Conservation (phyloP, 345 rosid genomes). For the Eucalyptus victrix region DNA sequence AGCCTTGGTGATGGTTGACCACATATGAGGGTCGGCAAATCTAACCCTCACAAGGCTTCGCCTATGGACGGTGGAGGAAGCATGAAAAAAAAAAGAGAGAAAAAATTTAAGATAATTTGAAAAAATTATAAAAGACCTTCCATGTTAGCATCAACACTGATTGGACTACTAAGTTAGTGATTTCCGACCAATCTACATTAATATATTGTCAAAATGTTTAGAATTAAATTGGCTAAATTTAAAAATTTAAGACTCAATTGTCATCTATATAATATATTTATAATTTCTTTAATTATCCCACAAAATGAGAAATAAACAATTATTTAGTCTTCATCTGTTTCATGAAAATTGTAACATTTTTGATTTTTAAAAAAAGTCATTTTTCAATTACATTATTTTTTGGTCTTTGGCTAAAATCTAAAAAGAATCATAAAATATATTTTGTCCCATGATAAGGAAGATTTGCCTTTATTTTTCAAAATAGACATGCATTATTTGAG, state of each 20-base stretch:
- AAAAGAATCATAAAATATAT: too few relatives aligned
- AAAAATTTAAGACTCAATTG: too few relatives aligned
- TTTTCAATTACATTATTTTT: too few relatives aligned
- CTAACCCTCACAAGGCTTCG: not conserved
- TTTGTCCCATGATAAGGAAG: not conserved
- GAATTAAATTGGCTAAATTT: too few relatives aligned
- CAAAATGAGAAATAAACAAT: too few relatives aligned
- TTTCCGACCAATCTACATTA: too few relatives aligned
- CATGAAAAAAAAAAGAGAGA: not conserved
- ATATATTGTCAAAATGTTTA: too few relatives aligned
- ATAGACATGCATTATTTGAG: not conserved
- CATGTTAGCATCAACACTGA: accelerated
- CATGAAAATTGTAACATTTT: not conserved
- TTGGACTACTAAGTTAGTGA: too few relatives aligned
- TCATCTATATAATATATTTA: too few relatives aligned
- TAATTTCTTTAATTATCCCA: too few relatives aligned
- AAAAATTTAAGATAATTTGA: not conserved
- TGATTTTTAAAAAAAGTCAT: not conserved
- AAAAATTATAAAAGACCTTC: not conserved
- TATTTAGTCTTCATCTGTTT: not conserved
- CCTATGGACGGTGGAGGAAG: not conserved
- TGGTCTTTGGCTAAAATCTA: not conserved
- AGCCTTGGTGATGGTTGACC: not conserved
- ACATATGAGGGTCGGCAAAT: not conserved
- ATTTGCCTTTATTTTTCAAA: not conserved